A percentile compares a stretch with the other conserved stretches of the same genome.
Conservation (phyloP, 2,329 filamentous ascomycete species). For the Alternaria novae-zelandiae region DNA sequence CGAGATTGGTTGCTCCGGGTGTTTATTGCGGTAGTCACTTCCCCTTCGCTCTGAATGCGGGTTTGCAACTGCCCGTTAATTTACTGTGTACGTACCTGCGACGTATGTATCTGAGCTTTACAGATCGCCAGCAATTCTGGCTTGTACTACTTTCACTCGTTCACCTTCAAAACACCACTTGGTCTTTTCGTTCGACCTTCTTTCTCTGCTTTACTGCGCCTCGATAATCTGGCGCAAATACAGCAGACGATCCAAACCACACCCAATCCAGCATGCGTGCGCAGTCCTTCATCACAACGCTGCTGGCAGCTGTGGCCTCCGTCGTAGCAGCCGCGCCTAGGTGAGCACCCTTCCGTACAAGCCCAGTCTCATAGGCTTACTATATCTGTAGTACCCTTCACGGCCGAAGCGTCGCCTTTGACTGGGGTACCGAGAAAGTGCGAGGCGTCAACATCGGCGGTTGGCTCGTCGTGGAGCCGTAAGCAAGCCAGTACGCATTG, state of each 20-base stretch:
- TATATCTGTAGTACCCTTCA: neutral
- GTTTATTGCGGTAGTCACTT: neutral
- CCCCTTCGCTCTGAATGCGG: neutral
- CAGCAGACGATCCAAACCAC: neutral
- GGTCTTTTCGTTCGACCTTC: neutral
- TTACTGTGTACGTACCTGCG: neutral
- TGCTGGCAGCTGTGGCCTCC: slow-evolving; percentile 13
- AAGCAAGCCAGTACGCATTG: neutral
- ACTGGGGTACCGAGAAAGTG: slow-evolving; percentile 55
- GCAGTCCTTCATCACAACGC: slow-evolving; percentile 9
- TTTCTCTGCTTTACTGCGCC: neutral
- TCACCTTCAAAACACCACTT: neutral
- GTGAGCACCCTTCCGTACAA: slow-evolving; percentile 10
- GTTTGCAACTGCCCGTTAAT: neutral
- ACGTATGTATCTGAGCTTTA: neutral
- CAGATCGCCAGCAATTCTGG: neutral
- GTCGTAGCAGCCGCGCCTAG: slow-evolving; percentile 24
- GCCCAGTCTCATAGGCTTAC: neutral
- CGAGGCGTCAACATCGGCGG: slow-evolving; percentile 45
- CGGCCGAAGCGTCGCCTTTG: slow-evolving; percentile 30
- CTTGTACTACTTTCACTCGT: neutral
- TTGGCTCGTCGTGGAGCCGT: slow-evolving; percentile 45
- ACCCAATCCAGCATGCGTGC: slow-evolving; percentile 13
- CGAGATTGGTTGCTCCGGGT: neutral
- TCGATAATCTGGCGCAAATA: neutral